Conservation (phyloP, 345 rosid species). For the Eucalyptus erythrocorys region DNA sequence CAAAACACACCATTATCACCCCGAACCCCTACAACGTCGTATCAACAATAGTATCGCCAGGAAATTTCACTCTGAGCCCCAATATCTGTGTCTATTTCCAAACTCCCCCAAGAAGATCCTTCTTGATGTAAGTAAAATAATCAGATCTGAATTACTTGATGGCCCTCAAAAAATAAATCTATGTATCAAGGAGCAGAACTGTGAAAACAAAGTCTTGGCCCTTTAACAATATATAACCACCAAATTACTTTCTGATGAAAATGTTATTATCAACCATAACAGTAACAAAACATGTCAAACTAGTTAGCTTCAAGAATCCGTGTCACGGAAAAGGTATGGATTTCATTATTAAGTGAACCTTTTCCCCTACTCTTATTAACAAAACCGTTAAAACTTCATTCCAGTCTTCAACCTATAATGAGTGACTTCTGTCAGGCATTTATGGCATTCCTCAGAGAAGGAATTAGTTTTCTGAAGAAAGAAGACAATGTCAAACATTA, state of each 20-base stretch:
- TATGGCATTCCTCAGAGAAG: not conserved
- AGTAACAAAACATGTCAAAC: not conserved
- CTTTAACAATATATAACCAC: not conserved
- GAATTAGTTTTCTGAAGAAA: not conserved
- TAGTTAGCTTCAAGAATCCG: not conserved
- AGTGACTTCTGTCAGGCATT: not conserved
- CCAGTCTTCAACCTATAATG: not conserved
- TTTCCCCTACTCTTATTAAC: not conserved
- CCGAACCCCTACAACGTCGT: not conserved
- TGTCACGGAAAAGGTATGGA: not conserved
- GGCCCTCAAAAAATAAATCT: not conserved
- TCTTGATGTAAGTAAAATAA: not conserved
- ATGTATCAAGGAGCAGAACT: not conserved
- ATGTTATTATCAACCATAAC: not conserved
- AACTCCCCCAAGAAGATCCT: not conserved
- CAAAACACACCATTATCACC: not conserved
- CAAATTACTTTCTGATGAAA: not conserved
- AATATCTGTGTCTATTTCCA: not conserved
- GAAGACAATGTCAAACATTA: not conserved
- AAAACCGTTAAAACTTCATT: not conserved
- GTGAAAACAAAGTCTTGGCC: not conserved
- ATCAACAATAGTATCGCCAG: not conserved
- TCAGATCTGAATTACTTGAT: not conserved
- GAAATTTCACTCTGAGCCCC: not conserved
- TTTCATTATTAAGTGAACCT: not conserved